phyloP scores from a whole-genome alignment of 129 eudicot genomes.

The Solidago caesia region DNA sequence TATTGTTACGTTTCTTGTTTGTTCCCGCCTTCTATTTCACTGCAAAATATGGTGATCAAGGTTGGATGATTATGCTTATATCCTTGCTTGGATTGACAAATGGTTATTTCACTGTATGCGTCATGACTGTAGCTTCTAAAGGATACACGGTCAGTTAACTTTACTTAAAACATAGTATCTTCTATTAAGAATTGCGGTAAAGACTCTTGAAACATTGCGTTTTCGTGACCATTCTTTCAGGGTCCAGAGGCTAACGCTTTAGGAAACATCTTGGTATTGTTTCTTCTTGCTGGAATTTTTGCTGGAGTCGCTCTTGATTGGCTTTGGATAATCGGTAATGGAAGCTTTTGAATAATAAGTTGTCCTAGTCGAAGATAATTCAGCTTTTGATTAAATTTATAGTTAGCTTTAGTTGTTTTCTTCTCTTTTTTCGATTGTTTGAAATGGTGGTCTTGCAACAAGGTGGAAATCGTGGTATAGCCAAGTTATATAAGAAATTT shows the following conservation, averaged over 20 bases:
- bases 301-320: constrained; percentile 72
- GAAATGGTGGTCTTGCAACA: neutral
- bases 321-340: constrained; percentile 68
- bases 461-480: neutral
- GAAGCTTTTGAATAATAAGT: constrained; percentile 22
- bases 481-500: neutral
- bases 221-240: constrained; percentile 28
- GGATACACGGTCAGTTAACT: constrained; percentile 56
- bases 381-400: neutral
- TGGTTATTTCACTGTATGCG: constrained; percentile 77
- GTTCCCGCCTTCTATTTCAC: constrained; percentile 75
- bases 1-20: constrained; percentile 50
- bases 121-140: constrained; percentile 59
- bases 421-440: neutral
- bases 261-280: constrained; percentile 61
- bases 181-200: neutral
- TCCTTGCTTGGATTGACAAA: constrained; percentile 60
- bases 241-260: constrained; percentile 84
- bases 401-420: neutral
- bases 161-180: neutral
- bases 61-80: constrained; percentile 70
- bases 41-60: constrained; percentile 69
- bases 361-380: neutral
- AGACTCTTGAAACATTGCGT: neutral
- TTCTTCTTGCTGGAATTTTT: constrained; percentile 63